Conservation (phyloP, 345 rosid species). For the Acer campestre region DNA sequence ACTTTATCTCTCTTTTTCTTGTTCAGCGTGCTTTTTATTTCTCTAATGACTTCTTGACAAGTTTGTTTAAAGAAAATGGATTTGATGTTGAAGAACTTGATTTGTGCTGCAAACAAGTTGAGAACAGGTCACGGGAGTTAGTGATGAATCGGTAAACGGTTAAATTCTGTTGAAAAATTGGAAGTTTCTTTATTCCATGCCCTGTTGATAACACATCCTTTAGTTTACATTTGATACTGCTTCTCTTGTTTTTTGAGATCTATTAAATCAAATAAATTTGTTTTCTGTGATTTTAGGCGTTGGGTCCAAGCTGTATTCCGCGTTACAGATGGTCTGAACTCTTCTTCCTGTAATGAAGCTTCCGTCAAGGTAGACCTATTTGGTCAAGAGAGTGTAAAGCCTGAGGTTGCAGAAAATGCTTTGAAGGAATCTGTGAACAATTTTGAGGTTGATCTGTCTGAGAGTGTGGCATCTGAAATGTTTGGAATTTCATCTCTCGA, state of each 20-base stretch:
- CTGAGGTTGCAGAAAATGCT: slow-evolving; percentile 24
- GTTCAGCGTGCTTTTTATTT: slow-evolving; percentile 93
- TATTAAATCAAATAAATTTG: not conserved
- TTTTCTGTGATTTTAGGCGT: slow-evolving; percentile 46
- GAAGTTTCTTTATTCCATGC: not conserved
- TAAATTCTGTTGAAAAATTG: not conserved
- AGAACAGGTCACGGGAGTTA: slow-evolving; percentile 81
- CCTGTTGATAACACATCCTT: not conserved
- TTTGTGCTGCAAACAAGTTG: slow-evolving; percentile 89
- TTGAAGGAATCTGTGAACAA: slow-evolving; percentile 26
- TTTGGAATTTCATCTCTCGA: slow-evolving; percentile 61
- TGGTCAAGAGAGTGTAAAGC: slow-evolving; percentile 26
- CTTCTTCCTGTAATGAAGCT: slow-evolving; percentile 25
- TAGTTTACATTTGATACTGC: not conserved
- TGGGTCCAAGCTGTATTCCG: slow-evolving; percentile 92
- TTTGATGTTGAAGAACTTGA: slow-evolving; percentile 72
- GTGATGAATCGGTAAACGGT: slow-evolving; percentile 73
- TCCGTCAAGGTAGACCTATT: slow-evolving; percentile 29
- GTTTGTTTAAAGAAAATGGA: slow-evolving; percentile 67
- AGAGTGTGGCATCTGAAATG: slow-evolving; percentile 77
- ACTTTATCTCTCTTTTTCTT: slow-evolving; percentile 12
- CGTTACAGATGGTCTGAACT: slow-evolving; percentile 29
- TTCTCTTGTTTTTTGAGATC: slow-evolving; percentile 4
- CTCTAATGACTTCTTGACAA: slow-evolving; percentile 71
- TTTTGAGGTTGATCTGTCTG: slow-evolving; percentile 71